Base-by-base conservation (phyloP, 2,329 filamentous ascomycete genomes). In the Pseudocercospora fuligena region DNA sequence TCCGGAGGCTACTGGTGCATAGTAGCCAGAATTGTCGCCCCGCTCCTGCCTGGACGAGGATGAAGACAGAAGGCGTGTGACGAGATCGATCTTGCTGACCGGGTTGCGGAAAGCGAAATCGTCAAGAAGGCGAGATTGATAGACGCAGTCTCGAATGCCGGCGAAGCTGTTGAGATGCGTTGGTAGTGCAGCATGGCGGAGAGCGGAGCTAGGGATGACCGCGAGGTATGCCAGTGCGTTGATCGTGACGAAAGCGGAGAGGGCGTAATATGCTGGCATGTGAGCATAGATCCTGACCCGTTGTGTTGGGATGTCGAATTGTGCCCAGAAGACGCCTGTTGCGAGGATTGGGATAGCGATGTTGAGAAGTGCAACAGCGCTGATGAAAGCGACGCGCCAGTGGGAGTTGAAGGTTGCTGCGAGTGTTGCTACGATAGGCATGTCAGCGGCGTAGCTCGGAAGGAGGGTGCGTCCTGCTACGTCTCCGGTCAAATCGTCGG, bases 141-240 rank as follows among this genome's bases (percentile, higher is more conserved):
- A 88, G 49, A 94, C 83, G 76, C 94, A 94, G 74, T 88, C 90
- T 72, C 96, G 86, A 23, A 94, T 83, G 76, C 94, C 92, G 1
- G 91, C 91, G 19, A 96, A 83, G 56, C 87, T 92, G 67, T 85
- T 87, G 80, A 5, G 87, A 61, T 60, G 73, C 78, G 49, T 87
- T n/a, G 88, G 71, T 11, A 89, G 82, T 79, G 91, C 94, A 25
- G 94, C 78, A 59, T 63, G 64, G 58, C 66, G 65, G 29, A 68
- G 66, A 16, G 60, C 62, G 40, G 46, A 58, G 25, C 88, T 82
- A 3, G 93, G 86, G 74, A 95, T 87, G 51, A 86, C 87, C 60
- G 94, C n/a, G 92, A 90, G 87, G 76, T 65, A 94, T 82, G 12
- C 85, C 14, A 89, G 72, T 12, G 90, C 84, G 80, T 93, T 95